Evolutionary conservation across 176 grass and related monocot species (phyloP).

Genomic region (Juncus inflexus): DNA sequence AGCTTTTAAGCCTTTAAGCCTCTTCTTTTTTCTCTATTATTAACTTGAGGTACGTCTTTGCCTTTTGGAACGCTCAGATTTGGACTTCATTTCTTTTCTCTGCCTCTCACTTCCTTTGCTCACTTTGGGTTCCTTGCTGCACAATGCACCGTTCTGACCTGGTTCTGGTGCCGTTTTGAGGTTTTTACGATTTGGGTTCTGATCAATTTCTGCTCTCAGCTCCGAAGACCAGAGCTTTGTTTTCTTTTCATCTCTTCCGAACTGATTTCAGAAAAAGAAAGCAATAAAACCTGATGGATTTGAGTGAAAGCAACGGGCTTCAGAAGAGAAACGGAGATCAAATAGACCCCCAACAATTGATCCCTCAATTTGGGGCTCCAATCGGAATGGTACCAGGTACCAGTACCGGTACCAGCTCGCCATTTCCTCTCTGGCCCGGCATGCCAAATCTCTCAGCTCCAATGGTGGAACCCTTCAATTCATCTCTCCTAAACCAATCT

Average conservation of each 20-base stretch:
- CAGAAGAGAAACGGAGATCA: constrained; percentile 27
- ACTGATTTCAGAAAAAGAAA: constrained; percentile 20
- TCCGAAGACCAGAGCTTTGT: constrained; percentile 11
- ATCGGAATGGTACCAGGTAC: constrained; percentile 25
- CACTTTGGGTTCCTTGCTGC: constrained; percentile 3
- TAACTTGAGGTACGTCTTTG: constrained; percentile 21
- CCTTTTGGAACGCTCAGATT: constrained; percentile 15
- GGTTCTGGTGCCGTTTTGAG: constrained; percentile 20
- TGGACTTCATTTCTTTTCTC: constrained; percentile 3
- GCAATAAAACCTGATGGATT: constrained; percentile 17
- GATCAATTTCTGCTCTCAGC: background rate
- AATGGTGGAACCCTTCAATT: constrained; percentile 23
- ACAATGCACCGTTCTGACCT: background rate
- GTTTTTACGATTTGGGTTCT: background rate
- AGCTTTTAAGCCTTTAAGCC: background rate
- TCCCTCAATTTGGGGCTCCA: constrained; percentile 17
- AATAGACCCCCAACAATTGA: constrained; percentile 25
- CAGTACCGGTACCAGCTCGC: constrained; percentile 7
- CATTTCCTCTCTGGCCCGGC: constrained; percentile 23
- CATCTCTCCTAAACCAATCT: constrained; percentile 24
- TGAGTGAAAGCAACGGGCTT: constrained; percentile 28
- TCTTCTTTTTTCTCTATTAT: constrained; percentile 14
- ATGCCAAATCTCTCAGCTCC: constrained; percentile 21
- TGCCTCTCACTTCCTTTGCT: background rate
- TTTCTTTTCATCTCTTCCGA: constrained; percentile 9